Percentiles rank a stretch among this genome's conserved stretches.
These are phyloP conservation scores for Hypomontagnella submonticulosa DNA, from an alignment of 495 filamentous ascomycete genomes.

Conservation along the genomic window DNA sequence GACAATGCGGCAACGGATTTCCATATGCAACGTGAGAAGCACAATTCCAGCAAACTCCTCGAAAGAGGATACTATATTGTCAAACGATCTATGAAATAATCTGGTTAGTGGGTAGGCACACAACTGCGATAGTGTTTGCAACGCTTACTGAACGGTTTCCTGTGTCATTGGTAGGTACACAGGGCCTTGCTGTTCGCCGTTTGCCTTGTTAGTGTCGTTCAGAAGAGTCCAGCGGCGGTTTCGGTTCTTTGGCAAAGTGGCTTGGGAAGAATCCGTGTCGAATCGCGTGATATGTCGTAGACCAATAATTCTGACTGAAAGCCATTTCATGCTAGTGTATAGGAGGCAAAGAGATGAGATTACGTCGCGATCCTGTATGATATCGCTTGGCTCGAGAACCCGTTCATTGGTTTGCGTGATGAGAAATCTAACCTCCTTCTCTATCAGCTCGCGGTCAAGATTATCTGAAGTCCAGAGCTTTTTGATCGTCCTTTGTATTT, in stretches of 20 bases:
- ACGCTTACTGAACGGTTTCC: slow-evolving; percentile 77
- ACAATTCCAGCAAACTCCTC: slow-evolving; percentile 78
- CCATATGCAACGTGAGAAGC: slow-evolving; percentile 85
- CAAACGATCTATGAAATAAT: slow-evolving; percentile 71
- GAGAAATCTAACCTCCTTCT: slow-evolving; percentile 75
- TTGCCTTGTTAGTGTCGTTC: slow-evolving; percentile 64
- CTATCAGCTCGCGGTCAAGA: slow-evolving; percentile 56
- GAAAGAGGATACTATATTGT: slow-evolving; percentile 82
- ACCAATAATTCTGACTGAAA: slow-evolving; percentile 78
- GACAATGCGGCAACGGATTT: slow-evolving; percentile 84
- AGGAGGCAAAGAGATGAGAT: slow-evolving; percentile 86
- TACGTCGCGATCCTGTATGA: slow-evolving; percentile 89
- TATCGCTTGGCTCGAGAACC: slow-evolving; percentile 76
- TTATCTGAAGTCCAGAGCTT: slow-evolving; percentile 68
- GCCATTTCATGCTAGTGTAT: slow-evolving; percentile 98
- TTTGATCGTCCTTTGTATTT: slow-evolving; percentile 72
- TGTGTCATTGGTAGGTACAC: slow-evolving; percentile 90
- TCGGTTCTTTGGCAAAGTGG: slow-evolving; percentile 58
- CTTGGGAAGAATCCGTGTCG: slow-evolving; percentile 62
- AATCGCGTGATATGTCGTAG: slow-evolving; percentile 77
- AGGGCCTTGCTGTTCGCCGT: slow-evolving; percentile 59
- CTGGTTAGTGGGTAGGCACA: slow-evolving; percentile 37
- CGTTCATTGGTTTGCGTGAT: slow-evolving; percentile 70
- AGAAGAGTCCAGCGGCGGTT: slow-evolving; percentile 85
- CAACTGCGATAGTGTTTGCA: not conserved